phyloP scores from a whole-genome alignment of 139 green algal species.

The Tetradesmus obliquus region DNA sequence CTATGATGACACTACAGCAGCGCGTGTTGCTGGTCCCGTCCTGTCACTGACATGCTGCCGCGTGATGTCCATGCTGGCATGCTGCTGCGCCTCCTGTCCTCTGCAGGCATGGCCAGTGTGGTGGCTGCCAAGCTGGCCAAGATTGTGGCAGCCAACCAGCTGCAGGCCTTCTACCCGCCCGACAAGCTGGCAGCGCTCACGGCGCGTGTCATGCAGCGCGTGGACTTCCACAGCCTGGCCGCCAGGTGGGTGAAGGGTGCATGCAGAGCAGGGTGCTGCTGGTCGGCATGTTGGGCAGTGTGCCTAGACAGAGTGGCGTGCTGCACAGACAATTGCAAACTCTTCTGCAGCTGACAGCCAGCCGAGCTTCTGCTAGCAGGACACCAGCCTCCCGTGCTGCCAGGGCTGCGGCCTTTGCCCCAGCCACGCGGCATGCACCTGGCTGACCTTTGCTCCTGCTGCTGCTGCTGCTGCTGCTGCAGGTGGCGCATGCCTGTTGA shows the following conservation, averaged over 20 bases:
- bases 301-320: too few species aligned
- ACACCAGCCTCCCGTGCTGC: too few species aligned
- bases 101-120: conserved; percentile 30
- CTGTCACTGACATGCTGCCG: background rate
- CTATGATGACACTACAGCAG: too few species aligned
- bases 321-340: too few species aligned
- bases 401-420: too few species aligned
- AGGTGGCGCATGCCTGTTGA: conserved; percentile 48
- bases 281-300: too few species aligned
- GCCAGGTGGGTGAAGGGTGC: background rate
- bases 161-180: conserved; percentile 44
- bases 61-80: background rate
- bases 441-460: background rate
- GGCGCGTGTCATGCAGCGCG: background rate
- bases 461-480: background rate
- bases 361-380: too few species aligned
- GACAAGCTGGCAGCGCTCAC: conserved; percentile 22
- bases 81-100: background rate
- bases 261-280: background rate
- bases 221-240: conserved; percentile 40
- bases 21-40: background rate
- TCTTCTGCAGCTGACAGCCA: too few species aligned
- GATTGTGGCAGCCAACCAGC: conserved; percentile 39
- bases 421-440: background rate
- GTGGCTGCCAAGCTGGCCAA: conserved; percentile 39